Conservation (phyloP, 352 stramenopile species). For the Phytophthora uliginosa region DNA sequence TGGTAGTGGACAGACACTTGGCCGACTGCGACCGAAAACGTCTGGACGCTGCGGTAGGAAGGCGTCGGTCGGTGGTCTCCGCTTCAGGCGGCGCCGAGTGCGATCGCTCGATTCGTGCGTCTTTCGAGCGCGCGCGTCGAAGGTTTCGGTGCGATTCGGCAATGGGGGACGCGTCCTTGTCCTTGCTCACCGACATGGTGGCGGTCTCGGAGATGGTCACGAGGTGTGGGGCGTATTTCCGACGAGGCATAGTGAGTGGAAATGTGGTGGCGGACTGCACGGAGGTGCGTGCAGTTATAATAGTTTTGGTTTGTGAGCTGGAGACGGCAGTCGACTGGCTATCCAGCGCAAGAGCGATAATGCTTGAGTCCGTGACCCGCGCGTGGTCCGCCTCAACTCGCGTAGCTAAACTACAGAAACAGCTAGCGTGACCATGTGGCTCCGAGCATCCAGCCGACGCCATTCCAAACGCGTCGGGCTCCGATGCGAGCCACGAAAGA, state of each 20-base stretch:
- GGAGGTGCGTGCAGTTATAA: slow-evolving; percentile 1
- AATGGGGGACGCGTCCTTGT: slow-evolving; percentile 9
- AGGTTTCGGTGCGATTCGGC: neutral
- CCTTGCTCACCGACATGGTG: slow-evolving; percentile 45
- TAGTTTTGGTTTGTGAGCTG: slow-evolving; percentile 3
- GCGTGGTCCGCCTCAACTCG: slow-evolving; percentile 16
- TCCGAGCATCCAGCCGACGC: slow-evolving; percentile 15
- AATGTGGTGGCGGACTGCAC: neutral
- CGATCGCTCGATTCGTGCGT: slow-evolving; percentile 30
- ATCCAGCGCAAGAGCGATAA: slow-evolving; percentile 6
- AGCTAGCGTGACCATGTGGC: slow-evolving; percentile 4
- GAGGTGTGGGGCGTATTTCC: slow-evolving; percentile 66
- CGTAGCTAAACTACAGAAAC: slow-evolving; percentile 7
- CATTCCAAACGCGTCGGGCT: slow-evolving; percentile 22
- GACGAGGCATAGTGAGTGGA: slow-evolving; percentile 24
- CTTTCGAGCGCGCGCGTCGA: slow-evolving; percentile 7
- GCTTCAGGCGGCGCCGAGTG: slow-evolving; percentile 40
- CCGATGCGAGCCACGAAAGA: slow-evolving; percentile 20
- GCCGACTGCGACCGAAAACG: slow-evolving; percentile 26
- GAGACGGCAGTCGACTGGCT: neutral
- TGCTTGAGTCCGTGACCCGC: slow-evolving; percentile 9
- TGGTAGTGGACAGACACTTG: slow-evolving; percentile 29
- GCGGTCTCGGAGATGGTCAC: slow-evolving; percentile 69
- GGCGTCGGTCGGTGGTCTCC: slow-evolving; percentile 24
- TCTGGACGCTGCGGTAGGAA: slow-evolving; percentile 6